phyloP scores from a whole-genome alignment of 768 basidiomycete species.

The Dentipellis fragilis region DNA sequence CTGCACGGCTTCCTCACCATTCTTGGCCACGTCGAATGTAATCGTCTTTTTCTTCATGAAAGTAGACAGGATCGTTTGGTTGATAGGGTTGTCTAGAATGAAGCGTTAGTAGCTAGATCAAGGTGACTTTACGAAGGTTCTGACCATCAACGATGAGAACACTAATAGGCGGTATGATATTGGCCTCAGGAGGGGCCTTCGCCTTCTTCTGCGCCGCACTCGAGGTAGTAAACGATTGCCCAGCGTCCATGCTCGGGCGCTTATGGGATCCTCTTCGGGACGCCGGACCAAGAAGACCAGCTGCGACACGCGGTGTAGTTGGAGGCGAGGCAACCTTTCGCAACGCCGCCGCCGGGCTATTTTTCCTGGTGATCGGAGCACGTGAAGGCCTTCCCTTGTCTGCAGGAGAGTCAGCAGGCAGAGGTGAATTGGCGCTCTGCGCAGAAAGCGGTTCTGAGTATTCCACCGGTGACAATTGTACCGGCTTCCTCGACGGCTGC shows the following conservation, averaged over 20 bases:
- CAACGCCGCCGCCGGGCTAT: background rate
- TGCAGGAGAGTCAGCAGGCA: background rate
- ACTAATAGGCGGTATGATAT: constrained; percentile 91
- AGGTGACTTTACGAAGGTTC: constrained; percentile 17
- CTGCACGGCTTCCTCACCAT: constrained; percentile 91
- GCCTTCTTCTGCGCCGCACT: constrained; percentile 32
- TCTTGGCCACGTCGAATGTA: constrained; percentile 88
- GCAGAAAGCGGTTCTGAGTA: background rate
- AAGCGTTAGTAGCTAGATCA: background rate
- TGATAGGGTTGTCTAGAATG: constrained; percentile 96
- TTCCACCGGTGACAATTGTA: background rate
- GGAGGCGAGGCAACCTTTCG: background rate
- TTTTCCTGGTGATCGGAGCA: background rate
- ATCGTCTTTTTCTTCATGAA: constrained; percentile 96
- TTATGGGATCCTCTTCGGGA: constrained; percentile 13
- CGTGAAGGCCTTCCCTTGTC: background rate
- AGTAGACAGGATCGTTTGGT: constrained; percentile 93
- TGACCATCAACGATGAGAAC: constrained; percentile 96
- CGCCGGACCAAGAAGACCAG: background rate
- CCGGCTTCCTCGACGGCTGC: background rate
- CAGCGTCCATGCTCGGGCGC: constrained; percentile 15
- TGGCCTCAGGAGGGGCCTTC: constrained; percentile 43
- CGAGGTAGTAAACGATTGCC: background rate
- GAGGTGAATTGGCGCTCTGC: background rate
- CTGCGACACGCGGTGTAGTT: background rate